phyloP scores from a whole-genome alignment of 2,329 filamentous ascomycete species.

The Ceratocystis destructans region DNA sequence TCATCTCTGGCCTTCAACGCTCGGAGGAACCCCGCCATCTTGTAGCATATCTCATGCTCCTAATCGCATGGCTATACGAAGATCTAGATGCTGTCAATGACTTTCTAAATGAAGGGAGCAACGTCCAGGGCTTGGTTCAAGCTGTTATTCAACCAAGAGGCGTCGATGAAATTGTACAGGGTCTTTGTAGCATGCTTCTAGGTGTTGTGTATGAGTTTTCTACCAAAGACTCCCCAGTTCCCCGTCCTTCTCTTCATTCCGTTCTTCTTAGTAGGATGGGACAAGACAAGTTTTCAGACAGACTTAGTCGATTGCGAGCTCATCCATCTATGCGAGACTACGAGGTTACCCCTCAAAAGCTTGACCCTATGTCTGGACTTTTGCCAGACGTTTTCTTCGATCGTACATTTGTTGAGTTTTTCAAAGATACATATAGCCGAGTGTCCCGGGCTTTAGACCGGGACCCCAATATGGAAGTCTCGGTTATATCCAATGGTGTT shows the following conservation, averaged over 20 bases:
- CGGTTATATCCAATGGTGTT: conserved; percentile 62
- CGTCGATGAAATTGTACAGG: conserved; percentile 57
- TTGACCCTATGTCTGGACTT: conserved; percentile 37
- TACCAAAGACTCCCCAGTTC: conserved; percentile 87
- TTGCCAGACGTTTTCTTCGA: conserved; percentile 78
- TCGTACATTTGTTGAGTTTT: conserved; percentile 73
- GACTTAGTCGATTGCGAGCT: conserved; percentile 61
- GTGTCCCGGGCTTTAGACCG: conserved; percentile 75
- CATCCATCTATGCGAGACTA: conserved; percentile 75
- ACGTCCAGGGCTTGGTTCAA: conserved; percentile 73
- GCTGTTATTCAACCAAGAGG: conserved; percentile 47
- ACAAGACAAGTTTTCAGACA: conserved; percentile 75
- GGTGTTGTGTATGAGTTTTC: conserved; percentile 94
- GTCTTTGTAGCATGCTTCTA: conserved; percentile 69
- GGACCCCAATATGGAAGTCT: conserved; percentile 76
- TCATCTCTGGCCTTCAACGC: conserved; percentile 65
- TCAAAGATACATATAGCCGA: conserved; percentile 90
- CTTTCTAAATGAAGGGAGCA: conserved; percentile 81
- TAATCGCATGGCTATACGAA: conserved; percentile 84
- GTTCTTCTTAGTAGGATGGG: conserved; percentile 65
- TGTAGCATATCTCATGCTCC: conserved; percentile 77
- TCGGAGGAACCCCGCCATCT: conserved; percentile 65
- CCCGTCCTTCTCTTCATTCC: conserved; percentile 65
- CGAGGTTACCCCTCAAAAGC: conserved; percentile 65
- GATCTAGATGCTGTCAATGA: conserved; percentile 85